These are phyloP conservation scores for Paramecium sonneborni DNA, from an alignment of 73 alveolate species.

Conservation along the genomic window DNA sequence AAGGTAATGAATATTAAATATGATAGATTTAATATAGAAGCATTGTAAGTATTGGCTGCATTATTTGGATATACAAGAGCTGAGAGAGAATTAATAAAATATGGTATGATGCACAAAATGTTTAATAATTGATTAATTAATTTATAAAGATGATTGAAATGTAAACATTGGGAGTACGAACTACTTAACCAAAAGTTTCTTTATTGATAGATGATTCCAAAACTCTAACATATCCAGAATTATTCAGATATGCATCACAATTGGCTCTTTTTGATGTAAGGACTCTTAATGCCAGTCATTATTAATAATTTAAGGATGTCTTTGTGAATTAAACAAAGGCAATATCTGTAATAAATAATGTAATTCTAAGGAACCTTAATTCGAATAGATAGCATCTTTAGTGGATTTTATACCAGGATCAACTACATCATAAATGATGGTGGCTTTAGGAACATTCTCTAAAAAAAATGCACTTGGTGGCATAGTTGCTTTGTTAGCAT, in stretches of 20 bases:
- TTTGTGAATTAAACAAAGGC: not conserved
- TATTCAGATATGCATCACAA: not conserved
- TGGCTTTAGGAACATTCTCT: slow-evolving; percentile 20
- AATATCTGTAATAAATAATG: not conserved
- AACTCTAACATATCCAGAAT: not conserved
- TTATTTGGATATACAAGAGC: slow-evolving; percentile 46
- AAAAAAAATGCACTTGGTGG: slow-evolving; percentile 8
- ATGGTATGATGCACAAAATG: slow-evolving; percentile 56
- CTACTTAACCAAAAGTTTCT: not conserved
- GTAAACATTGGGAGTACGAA: slow-evolving; percentile 29
- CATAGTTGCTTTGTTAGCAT: not conserved
- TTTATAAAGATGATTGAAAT: not conserved
- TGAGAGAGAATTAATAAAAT: slow-evolving; percentile 44
- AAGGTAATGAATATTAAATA: not conserved
- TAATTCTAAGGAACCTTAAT: not conserved
- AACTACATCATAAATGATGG: not conserved
- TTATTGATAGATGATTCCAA: not conserved
- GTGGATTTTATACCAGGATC: slow-evolving; percentile 8
- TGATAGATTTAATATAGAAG: slow-evolving; percentile 45
- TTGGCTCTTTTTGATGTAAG: not conserved
- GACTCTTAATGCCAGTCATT: not conserved
- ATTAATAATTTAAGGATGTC: not conserved
- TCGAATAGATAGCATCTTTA: not conserved
- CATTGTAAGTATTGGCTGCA: slow-evolving; percentile 55
- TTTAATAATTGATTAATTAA: not conserved